A percentile compares a stretch with the other conserved stretches of the same genome.
These are phyloP conservation scores for Didymella segeticola DNA, from an alignment of 2,329 filamentous ascomycete species.

Conservation along the genomic window DNA sequence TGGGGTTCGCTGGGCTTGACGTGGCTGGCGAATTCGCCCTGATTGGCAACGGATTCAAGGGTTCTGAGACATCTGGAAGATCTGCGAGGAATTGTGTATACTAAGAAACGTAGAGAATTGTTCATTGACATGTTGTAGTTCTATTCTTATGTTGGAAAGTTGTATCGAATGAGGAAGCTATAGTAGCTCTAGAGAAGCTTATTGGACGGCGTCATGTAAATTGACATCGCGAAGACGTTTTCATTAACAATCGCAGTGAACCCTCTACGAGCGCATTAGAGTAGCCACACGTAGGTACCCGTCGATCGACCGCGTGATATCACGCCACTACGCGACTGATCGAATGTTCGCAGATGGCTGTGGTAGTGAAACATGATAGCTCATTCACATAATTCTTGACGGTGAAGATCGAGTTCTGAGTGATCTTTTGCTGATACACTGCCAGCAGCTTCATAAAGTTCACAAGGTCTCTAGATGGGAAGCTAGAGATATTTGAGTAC, in stretches of 20 bases:
- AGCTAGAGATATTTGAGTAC: no score
- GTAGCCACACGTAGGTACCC: slow-evolving; percentile 1
- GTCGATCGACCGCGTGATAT: slow-evolving; percentile 1
- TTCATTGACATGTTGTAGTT: neutral
- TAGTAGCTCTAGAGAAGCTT: neutral
- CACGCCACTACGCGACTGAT: neutral
- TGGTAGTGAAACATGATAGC: neutral
- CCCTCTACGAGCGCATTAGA: slow-evolving; percentile 9
- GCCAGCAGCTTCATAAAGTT: no score
- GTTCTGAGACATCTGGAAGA: slow-evolving; percentile 54
- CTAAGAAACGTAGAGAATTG: neutral
- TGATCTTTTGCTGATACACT: no score
- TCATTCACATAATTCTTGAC: neutral
- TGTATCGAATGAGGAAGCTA: neutral
- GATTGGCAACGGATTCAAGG: slow-evolving; percentile 59
- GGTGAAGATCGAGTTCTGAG: neutral
- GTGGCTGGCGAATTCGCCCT: slow-evolving; percentile 62
- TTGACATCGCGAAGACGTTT: slow-evolving; percentile 16
- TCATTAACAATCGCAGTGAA: neutral
- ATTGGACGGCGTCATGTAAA: slow-evolving; percentile 11
- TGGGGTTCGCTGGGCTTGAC: slow-evolving; percentile 61
- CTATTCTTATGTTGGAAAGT: neutral
- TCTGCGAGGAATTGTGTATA: neutral
- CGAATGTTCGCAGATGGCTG: neutral
- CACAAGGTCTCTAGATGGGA: no score